Conservation (phyloP, 768 basidiomycete species). For the Vararia minispora region DNA sequence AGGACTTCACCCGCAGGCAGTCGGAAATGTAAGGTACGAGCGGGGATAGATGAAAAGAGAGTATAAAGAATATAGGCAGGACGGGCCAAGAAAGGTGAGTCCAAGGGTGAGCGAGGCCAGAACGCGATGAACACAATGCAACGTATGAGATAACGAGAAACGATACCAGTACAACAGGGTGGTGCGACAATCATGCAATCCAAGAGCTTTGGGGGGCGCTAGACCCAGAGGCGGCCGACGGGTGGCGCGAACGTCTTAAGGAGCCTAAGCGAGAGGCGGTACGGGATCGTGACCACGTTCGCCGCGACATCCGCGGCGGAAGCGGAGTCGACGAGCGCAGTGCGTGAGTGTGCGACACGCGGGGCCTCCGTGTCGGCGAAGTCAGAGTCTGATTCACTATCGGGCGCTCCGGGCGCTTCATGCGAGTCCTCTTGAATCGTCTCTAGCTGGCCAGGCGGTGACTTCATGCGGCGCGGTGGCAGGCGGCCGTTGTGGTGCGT, state of each 20-base stretch:
- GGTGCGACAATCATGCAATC: too few species aligned
- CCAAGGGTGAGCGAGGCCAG: too few species aligned
- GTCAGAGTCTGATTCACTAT: conserved; percentile 2
- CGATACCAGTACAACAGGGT: too few species aligned
- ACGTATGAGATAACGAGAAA: too few species aligned
- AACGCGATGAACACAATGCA: too few species aligned
- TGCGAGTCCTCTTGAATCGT: conserved; percentile 25
- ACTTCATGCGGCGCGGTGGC: conserved; percentile 18
- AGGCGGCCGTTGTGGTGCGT: conserved; percentile 12
- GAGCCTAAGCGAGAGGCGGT: conserved; percentile 10
- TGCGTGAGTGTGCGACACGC: background rate
- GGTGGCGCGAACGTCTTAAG: conserved; percentile 13
- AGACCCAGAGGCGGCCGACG: conserved; percentile 9
- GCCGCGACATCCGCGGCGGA: conserved; percentile 3
- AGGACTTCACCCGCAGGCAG: too few species aligned
- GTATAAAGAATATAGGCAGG: too few species aligned
- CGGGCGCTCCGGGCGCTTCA: conserved; percentile 4
- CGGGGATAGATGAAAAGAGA: too few species aligned
- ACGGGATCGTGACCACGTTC: conserved; percentile 12
- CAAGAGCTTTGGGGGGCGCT: too few species aligned
- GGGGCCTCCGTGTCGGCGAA: conserved; percentile 4
- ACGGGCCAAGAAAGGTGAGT: too few species aligned
- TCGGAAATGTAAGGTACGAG: too few species aligned
- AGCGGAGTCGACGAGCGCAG: background rate
- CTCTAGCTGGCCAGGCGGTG: conserved; percentile 21